Evolutionary conservation across 1,284 basidiomycete species (phyloP).

Genomic region (Farysia itapuensis): DNA sequence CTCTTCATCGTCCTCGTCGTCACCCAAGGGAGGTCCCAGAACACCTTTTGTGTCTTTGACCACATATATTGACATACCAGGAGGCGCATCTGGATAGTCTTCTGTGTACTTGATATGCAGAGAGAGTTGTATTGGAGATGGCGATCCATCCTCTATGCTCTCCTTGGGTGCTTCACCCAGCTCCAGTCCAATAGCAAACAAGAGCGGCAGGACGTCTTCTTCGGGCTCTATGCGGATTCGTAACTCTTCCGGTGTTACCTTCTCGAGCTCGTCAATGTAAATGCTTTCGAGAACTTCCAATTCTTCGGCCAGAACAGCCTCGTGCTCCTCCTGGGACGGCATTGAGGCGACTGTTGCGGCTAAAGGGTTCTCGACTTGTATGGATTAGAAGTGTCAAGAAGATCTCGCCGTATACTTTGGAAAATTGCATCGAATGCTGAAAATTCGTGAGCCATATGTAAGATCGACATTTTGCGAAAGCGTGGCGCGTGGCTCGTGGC

Average conservation of each 20-base stretch:
- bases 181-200: constrained; percentile 11
- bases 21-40: constrained; percentile 18
- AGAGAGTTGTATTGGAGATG: constrained; percentile 70
- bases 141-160: constrained; percentile 25
- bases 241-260: constrained; percentile 77
- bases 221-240: constrained; percentile 87
- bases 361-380: too few relatives aligned
- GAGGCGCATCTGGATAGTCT: constrained; percentile 75
- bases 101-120: constrained; percentile 73
- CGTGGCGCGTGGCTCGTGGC: too few relatives aligned
- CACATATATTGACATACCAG: constrained; percentile 71
- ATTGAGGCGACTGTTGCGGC: too few relatives aligned
- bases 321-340: constrained; percentile 59
- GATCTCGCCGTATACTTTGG: too few relatives aligned
- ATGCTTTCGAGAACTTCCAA: constrained; percentile 94
- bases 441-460: too few relatives aligned
- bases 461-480: too few relatives aligned
- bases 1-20: constrained; percentile 13
- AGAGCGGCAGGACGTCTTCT: constrained; percentile 66
- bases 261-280: constrained; percentile 92
- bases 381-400: too few relatives aligned
- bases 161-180: constrained; percentile 24
- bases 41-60: constrained; percentile 62
- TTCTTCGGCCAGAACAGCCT: constrained; percentile 70
- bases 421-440: too few relatives aligned